Evolutionary conservation across 73 alveolate genomes (phyloP), one percentile per base, ranked within the genome.

Genomic region (Symbiodinium pilosum): DNA sequence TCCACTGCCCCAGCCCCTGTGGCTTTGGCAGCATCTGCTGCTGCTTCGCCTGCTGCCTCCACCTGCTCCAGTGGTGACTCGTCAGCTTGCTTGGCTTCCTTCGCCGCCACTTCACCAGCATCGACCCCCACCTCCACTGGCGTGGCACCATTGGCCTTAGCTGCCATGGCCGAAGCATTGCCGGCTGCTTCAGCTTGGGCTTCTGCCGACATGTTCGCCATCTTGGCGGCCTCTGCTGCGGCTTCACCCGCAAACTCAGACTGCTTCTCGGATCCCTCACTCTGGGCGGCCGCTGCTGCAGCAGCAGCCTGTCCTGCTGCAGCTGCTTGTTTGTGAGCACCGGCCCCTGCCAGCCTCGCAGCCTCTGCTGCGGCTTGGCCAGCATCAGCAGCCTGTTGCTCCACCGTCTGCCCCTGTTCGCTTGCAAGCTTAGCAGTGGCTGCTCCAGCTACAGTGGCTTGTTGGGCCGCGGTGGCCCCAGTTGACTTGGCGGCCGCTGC

Each of bases 271-370:
- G 54, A 26, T 16, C 87, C 87, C 43, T 81, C 87, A 39, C 54
- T 81, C 54, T 81, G 41, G 56, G 34, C 38, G 38, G 38, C 34
- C 3, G 56, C 88, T 26, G 88, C 56, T 12, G 88, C 88, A 12
- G 88, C 51, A 4, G 88, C 88, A 20, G 88, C 88, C 30, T 38
- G 59, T 18, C 88, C 88, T 38, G 88, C 88, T 24, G 88, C 88
- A 40, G 52, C 88, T 14, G 64, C 88, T 21, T 81, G 88, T 21
- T 39, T 59, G 34, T 39, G 20, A 20, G 64, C 39, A 0, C 21
- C 30, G 9, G 88, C 52, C 30, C 88, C 88, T 14, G 64, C 88
- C 18, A 28, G 1, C 59, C 20, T 81, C 39, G 88, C 88, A 24
- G 59, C 34, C 24, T 81, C 43, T 5, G 88, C 88, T 40, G 88